Conservation (phyloP, 257 asterid genomes). For the Salvia rosmarinus region DNA sequence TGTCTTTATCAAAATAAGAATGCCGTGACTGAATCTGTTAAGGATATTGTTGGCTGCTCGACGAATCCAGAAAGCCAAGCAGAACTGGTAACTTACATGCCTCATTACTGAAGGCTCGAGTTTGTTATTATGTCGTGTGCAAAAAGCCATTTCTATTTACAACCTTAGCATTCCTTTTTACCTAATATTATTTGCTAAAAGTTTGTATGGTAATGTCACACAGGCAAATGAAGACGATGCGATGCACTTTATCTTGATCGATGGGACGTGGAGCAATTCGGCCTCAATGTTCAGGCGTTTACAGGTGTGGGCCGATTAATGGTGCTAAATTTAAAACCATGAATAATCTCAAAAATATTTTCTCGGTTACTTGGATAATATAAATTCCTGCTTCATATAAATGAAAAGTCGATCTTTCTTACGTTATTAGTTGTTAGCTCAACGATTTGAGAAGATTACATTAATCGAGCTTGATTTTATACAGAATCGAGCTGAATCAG, state of each 20-base stretch:
- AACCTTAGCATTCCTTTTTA: not conserved
- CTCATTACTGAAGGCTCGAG: slow-evolving; percentile 22
- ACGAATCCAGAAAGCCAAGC: slow-evolving; percentile 41
- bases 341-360: not conserved
- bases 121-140: not conserved
- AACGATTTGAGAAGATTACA: not conserved
- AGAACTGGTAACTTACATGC: slow-evolving; percentile 39
- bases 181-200: slow-evolving; percentile 9
- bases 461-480: slow-evolving; percentile 26
- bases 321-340: not conserved
- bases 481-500: slow-evolving; percentile 64
- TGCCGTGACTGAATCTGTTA: slow-evolving; percentile 61
- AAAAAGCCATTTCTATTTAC: not conserved
- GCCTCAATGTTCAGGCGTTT: slow-evolving; percentile 89
- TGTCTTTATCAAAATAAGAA: slow-evolving; percentile 89
- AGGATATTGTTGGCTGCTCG: slow-evolving; percentile 49
- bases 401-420: not conserved
- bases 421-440: not conserved
- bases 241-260: slow-evolving; percentile 78
- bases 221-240: slow-evolving; percentile 51
- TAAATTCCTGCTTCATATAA: not conserved
- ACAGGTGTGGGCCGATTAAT: slow-evolving; percentile 55
- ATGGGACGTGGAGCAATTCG: slow-evolving; percentile 99
- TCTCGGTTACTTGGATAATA: not conserved
- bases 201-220: slow-evolving; percentile 14